Percentiles rank a stretch among this genome's conserved stretches.
Evolutionary conservation across 2,329 filamentous ascomycete genomes (phyloP).

Genomic region (Stemphylium lycopersici): DNA sequence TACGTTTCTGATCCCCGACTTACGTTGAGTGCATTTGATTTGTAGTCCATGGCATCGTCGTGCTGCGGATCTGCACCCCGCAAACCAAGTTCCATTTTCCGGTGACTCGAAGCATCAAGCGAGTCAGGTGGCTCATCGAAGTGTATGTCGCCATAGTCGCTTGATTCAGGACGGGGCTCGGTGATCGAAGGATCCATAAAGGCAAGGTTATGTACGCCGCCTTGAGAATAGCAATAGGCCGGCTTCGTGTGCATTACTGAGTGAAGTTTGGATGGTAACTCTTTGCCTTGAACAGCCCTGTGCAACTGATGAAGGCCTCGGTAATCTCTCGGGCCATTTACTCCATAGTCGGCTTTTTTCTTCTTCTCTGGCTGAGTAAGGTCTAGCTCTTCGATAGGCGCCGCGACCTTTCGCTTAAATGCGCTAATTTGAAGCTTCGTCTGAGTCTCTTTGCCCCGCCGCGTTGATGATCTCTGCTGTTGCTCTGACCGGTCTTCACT

Average conservation of each 20-base stretch:
- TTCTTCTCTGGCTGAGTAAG: conserved; percentile 42
- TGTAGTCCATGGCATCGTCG: background rate
- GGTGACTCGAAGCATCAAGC: background rate
- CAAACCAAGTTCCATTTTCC: background rate
- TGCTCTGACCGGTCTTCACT: conserved; percentile 10
- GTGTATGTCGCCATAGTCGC: conserved; percentile 38
- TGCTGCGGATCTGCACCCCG: background rate
- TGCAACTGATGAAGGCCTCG: conserved; percentile 35
- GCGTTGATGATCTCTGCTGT: background rate
- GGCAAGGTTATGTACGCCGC: conserved; percentile 28
- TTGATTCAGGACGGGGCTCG: conserved; percentile 17
- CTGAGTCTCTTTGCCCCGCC: conserved; percentile 28
- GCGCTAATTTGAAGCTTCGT: conserved; percentile 36
- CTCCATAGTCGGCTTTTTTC: conserved; percentile 23
- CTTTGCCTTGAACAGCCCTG: conserved; percentile 28
- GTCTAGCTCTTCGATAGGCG: conserved; percentile 38
- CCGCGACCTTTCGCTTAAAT: conserved; percentile 34
- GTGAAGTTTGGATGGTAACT: conserved; percentile 26
- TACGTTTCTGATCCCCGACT: conserved; percentile 29
- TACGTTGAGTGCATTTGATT: background rate
- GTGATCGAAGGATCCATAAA: conserved; percentile 20
- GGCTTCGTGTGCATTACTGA: conserved; percentile 39
- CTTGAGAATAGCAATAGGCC: conserved; percentile 32
- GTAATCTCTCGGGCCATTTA: conserved; percentile 25
- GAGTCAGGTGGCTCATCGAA: conserved; percentile 22